Conservation (phyloP, 345 rosid genomes). For the Syzygium aqueum region DNA sequence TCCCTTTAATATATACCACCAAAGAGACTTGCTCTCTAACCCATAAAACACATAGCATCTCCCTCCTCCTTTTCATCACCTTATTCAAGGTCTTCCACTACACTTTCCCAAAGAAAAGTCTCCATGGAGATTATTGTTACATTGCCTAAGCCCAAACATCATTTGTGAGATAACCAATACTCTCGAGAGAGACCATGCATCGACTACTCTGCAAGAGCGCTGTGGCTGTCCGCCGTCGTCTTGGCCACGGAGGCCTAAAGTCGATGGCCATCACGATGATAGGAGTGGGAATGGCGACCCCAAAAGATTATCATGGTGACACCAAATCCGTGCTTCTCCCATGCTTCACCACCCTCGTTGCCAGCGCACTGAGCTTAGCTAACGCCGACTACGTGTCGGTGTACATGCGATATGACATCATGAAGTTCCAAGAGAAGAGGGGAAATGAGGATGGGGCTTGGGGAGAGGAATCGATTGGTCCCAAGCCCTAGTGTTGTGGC, state of each 20-base stretch:
- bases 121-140: neutral
- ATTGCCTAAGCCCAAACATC: neutral
- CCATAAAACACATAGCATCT: neutral
- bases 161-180: too few relatives aligned
- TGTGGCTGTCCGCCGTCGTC: neutral
- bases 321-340: neutral
- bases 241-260: neutral
- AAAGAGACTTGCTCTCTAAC: neutral
- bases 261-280: neutral
- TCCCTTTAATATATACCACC: neutral
- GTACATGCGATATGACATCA: neutral
- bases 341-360: neutral
- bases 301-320: neutral
- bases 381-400: neutral
- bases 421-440: neutral
- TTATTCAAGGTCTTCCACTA: neutral
- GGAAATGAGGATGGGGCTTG: neutral
- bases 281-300: neutral
- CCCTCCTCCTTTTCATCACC: neutral
- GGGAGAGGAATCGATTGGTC: neutral
- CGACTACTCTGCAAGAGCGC: neutral
- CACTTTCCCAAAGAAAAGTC: neutral
- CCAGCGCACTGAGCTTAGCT: neutral
- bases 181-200: neutral
- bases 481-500: neutral